Evolutionary conservation across 768 basidiomycete species (phyloP), one percentile per base, ranked within the genome.

Genomic region (Hortiboletus flavorubellus): DNA sequence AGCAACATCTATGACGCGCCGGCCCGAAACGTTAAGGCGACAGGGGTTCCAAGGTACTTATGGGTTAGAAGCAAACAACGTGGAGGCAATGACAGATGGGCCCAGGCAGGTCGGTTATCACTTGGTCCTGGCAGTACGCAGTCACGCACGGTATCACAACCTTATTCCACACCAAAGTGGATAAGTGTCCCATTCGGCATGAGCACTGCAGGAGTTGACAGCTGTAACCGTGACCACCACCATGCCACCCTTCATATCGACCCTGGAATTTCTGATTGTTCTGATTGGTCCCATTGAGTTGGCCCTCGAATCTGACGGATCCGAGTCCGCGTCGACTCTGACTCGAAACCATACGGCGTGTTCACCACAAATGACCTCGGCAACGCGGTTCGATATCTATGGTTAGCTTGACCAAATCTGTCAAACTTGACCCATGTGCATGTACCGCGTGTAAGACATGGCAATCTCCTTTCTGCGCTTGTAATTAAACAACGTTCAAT

Each of bases 351-450:
- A 48, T 45, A 4, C 26, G 26, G 29, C 38, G 34, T 35, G 55
- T 51, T 41, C 52, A 26, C 9, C 12, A 26, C 39, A 37, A 41
- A 26, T 31, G 34, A 12, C 15, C 41, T 31, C 52, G 34, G 51
- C 48, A 40, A 64, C 44, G 42, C 35, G 41, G 39, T 49, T 54
- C 12, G 53, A 52, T 43, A 39, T 43, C 49, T 59, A 54, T 56
- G 54, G 49, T 54, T 49, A 51, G 53, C n/a, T 16, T 23, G 1
- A n/a, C 41, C 46, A 16, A 30, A 49, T 45, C 35, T 33, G 23
- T 46, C 59, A 67, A 65, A 65, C 65, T 51, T 65, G 67, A 65
- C 64, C 18, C 64, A n/a, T 65, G 62, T 38, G 21, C 40, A 21
- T 31, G 35, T 18, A 39, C 44, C 54, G 26, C 12, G 15, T 30